Evolutionary conservation across 2,329 filamentous ascomycete genomes (phyloP).

Genomic region (Microthyrium microscopicum): DNA sequence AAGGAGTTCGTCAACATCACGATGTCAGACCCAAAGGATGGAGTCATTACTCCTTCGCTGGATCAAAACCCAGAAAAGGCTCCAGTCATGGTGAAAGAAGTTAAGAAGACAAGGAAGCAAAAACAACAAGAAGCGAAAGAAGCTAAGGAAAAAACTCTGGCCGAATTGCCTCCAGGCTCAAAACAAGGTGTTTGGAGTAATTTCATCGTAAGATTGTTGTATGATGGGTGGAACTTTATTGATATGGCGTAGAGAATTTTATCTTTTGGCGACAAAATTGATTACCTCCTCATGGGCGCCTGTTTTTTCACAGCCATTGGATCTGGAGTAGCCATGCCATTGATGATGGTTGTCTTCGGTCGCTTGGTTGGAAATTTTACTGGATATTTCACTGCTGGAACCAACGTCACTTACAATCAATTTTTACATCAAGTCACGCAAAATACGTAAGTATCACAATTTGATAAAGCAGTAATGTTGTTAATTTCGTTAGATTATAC

Average conservation of each 20-base stretch:
- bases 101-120: too few relatives aligned
- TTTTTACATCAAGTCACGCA: slow-evolving; percentile 35
- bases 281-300: slow-evolving; percentile 15
- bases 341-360: slow-evolving; percentile 41
- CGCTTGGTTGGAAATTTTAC: slow-evolving; percentile 36
- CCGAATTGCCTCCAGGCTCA: too few relatives aligned
- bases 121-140: too few relatives aligned
- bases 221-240: too few relatives aligned
- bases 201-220: too few relatives aligned
- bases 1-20: too few relatives aligned
- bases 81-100: too few relatives aligned
- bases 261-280: slow-evolving; percentile 17
- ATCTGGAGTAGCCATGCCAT: slow-evolving; percentile 24
- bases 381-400: slow-evolving; percentile 32
- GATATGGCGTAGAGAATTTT: slow-evolving; percentile 22
- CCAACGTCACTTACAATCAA: slow-evolving; percentile 26
- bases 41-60: too few relatives aligned
- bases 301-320: slow-evolving; percentile 18
- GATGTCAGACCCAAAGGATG: too few relatives aligned
- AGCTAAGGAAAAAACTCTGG: too few relatives aligned
- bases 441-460: slow-evolving; percentile 21
- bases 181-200: too few relatives aligned
- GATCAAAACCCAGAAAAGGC: too few relatives aligned
- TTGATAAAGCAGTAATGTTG: not conserved
- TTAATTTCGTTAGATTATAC: slow-evolving; percentile 19